phyloP scores from a whole-genome alignment of 2,329 filamentous ascomycete genomes.

The Fusarium hainanense region DNA sequence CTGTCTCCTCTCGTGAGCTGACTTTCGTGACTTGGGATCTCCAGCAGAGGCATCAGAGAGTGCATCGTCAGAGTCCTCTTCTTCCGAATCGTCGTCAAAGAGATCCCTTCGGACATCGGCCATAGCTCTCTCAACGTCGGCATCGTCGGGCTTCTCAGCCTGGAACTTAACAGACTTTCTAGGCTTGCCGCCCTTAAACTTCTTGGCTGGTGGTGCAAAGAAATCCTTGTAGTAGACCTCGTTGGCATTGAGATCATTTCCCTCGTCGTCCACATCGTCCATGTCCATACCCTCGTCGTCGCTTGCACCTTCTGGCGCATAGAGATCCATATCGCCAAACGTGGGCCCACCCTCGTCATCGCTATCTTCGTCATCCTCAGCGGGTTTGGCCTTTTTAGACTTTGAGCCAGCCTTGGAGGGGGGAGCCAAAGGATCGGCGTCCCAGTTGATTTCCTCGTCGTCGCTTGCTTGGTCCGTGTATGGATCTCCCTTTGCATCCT shows the following conservation, averaged over 20 bases:
- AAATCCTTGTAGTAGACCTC: conserved; percentile 93
- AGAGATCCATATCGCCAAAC: conserved; percentile 81
- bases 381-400: conserved; percentile 44
- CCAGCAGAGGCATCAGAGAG: conserved; percentile 74
- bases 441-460: conserved; percentile 90
- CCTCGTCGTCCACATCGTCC: conserved; percentile 67
- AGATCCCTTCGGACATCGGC: conserved; percentile 88
- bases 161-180: conserved; percentile 55
- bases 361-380: conserved; percentile 56
- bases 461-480: conserved; percentile 81
- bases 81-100: conserved; percentile 81
- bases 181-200: conserved; percentile 65
- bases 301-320: conserved; percentile 76
- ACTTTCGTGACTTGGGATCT: conserved; percentile 78
- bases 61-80: conserved; percentile 72
- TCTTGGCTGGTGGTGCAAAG: conserved; percentile 86
- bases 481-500: conserved; percentile 81
- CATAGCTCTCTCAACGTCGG: conserved; percentile 84
- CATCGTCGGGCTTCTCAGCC: conserved; percentile 63
- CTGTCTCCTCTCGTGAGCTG: conserved; percentile 86
- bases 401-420: conserved; percentile 48
- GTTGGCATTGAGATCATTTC: conserved; percentile 79
- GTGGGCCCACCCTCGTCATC: conserved; percentile 83
- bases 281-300: conserved; percentile 69
- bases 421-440: conserved; percentile 74